phyloP scores from a whole-genome alignment of 495 filamentous ascomycete species.

The Lichenothelia convexa region DNA sequence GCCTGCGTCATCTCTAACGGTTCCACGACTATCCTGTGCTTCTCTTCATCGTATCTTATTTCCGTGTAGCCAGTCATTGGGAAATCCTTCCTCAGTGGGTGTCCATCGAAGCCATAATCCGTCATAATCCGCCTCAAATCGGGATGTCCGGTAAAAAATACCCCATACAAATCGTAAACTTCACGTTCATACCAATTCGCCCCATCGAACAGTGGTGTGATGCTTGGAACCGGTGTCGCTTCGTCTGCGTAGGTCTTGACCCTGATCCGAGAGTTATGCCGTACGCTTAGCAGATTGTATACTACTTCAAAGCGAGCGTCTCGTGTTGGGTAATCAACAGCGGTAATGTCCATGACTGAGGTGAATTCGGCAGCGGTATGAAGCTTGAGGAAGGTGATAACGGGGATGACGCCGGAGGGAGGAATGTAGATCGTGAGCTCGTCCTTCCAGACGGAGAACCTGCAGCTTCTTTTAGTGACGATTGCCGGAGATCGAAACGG shows the following conservation, averaged over 20 bases:
- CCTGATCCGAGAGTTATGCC: conserved; percentile 88
- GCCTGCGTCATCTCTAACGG: conserved; percentile 94
- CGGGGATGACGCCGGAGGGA: conserved; percentile 69
- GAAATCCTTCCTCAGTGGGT: conserved; percentile 95
- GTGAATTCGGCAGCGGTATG: conserved; percentile 97
- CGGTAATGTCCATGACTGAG: conserved; percentile 77
- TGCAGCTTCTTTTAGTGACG: conserved; percentile 3
- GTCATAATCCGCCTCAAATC: conserved; percentile 98
- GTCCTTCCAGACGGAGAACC: conserved; percentile 97
- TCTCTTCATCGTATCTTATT: conserved; percentile 95
- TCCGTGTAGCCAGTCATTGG: conserved; percentile 97
- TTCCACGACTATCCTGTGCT: conserved; percentile 97
- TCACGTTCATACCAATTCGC: conserved; percentile 99
- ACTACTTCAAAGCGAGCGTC: conserved; percentile 94
- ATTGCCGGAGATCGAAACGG: not conserved
- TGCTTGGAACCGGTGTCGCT: conserved; percentile 79
- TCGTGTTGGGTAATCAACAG: conserved; percentile 85
- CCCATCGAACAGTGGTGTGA: conserved; percentile 73
- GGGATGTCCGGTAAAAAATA: conserved; percentile 90
- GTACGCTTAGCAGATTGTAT: conserved; percentile 89
- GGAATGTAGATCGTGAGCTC: conserved; percentile 88
- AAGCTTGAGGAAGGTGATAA: conserved; percentile 91
- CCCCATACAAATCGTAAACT: conserved; percentile 92
- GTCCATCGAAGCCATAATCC: conserved; percentile 97
- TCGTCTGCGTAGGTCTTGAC: conserved; percentile 99